A percentile compares a stretch with the other conserved stretches of the same genome.
phyloP scores from a whole-genome alignment of 1,139 yeast species.

The Pichia sp. region DNA sequence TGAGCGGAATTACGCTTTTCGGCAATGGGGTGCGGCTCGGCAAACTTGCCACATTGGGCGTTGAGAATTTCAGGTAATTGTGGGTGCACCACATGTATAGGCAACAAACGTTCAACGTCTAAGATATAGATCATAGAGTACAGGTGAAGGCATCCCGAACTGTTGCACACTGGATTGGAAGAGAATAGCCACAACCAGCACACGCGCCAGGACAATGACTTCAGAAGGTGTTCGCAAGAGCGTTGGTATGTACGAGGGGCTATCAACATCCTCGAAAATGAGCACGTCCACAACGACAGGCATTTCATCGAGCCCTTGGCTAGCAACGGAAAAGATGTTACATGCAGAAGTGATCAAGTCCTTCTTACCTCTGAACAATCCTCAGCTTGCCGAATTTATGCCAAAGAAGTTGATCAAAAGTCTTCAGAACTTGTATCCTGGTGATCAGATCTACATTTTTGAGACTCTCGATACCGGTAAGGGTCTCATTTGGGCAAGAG shows the following conservation, averaged over 20 bases:
- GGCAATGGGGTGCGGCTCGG: too few species aligned
- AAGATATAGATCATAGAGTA: too few species aligned
- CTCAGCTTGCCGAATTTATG: slow-evolving; percentile 10
- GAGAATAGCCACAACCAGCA: too few species aligned
- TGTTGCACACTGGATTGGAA: too few species aligned
- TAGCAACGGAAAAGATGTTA: slow-evolving; percentile 8
- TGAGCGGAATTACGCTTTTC: too few species aligned
- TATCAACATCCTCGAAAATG: not conserved
- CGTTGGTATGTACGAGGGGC: not conserved
- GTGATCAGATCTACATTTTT: slow-evolving; percentile 74
- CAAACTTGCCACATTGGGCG: too few species aligned
- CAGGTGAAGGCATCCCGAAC: too few species aligned
- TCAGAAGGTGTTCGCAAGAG: not conserved
- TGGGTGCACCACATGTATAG: too few species aligned
- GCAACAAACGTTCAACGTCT: too few species aligned
- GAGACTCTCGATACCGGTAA: slow-evolving; percentile 39
- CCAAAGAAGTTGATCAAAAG: slow-evolving; percentile 16
- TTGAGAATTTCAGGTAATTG: too few species aligned
- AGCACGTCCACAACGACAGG: not conserved
- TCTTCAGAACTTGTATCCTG: slow-evolving; percentile 60
- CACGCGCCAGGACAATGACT: too few species aligned
- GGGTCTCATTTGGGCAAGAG: slow-evolving; percentile 58
- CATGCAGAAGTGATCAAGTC: slow-evolving; percentile 38
- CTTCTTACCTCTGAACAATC: slow-evolving; percentile 44
- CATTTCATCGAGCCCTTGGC: slow-evolving; percentile 5